These are phyloP conservation scores for Epichloe coenophiala DNA, from an alignment of 2,329 filamentous ascomycete species.

Conservation along the genomic window DNA sequence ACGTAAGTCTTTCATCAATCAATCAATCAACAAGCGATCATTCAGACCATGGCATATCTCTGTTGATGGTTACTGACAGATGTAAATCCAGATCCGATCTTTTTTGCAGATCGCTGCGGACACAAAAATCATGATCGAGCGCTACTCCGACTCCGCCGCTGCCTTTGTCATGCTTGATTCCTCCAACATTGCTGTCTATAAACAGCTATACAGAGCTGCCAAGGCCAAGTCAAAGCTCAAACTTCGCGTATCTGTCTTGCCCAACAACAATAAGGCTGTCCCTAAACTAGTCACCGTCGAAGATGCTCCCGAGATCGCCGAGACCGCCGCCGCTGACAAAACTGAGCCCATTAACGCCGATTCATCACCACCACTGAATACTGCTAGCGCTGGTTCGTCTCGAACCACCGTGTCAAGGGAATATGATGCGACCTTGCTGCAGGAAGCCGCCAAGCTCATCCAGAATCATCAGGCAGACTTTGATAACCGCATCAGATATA, in stretches of 20 bases:
- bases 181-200: slow-evolving; percentile 72
- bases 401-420: slow-evolving; percentile 13
- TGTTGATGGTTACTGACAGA: not conserved
- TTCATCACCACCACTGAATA: slow-evolving; percentile 9
- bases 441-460: slow-evolving; percentile 15
- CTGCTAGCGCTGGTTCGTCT: slow-evolving; percentile 5
- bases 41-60: not conserved
- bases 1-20: slow-evolving; percentile 49
- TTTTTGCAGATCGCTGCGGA: slow-evolving; percentile 23
- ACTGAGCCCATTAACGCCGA: not conserved
- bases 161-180: slow-evolving; percentile 69
- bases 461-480: slow-evolving; percentile 13
- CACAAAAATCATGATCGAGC: slow-evolving; percentile 54
- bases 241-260: slow-evolving; percentile 52
- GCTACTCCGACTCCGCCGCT: slow-evolving; percentile 86
- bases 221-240: slow-evolving; percentile 98
- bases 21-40: not conserved
- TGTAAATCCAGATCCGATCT: slow-evolving; percentile 17
- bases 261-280: slow-evolving; percentile 16
- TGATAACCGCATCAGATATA: slow-evolving; percentile 13
- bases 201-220: slow-evolving; percentile 89
- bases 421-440: slow-evolving; percentile 14
- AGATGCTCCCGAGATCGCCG: slow-evolving; percentile 30
- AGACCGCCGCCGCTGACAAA: slow-evolving; percentile 10
- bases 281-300: slow-evolving; percentile 36